These are phyloP conservation scores for Metschnikowia anglica DNA, from an alignment of 805 yeast genomes.

Conservation along the genomic window DNA sequence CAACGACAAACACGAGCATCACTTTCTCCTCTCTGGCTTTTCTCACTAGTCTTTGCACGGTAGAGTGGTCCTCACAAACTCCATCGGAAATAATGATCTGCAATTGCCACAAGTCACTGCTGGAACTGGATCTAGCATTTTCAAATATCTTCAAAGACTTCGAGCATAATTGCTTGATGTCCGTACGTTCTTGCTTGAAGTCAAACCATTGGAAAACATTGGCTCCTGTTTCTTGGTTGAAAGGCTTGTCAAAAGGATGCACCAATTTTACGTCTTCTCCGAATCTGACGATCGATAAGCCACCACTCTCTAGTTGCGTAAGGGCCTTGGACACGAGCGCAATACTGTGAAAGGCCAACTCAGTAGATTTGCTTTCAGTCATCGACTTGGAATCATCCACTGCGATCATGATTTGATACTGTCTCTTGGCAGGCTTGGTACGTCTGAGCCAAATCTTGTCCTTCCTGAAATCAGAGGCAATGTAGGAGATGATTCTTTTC, in stretches of 20 bases:
- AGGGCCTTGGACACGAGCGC: slow-evolving; percentile 92
- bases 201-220: slow-evolving; percentile 83
- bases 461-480: slow-evolving; percentile 95
- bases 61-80: slow-evolving; percentile 91
- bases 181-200: slow-evolving; percentile 85
- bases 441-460: slow-evolving; percentile 98
- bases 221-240: slow-evolving; percentile 81
- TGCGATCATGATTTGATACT: slow-evolving; percentile 95
- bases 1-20: slow-evolving; percentile 91
- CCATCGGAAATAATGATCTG: slow-evolving; percentile 95
- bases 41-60: slow-evolving; percentile 79
- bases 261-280: slow-evolving; percentile 83
- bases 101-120: slow-evolving; percentile 82
- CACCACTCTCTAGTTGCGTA: slow-evolving; percentile 93
- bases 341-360: slow-evolving; percentile 90
- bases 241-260: slow-evolving; percentile 86
- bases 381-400: slow-evolving; percentile 97
- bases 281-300: slow-evolving; percentile 82
- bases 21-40: slow-evolving; percentile 88
- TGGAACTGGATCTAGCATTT: slow-evolving; percentile 48
- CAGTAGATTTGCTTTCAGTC: slow-evolving; percentile 90
- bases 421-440: slow-evolving; percentile 95
- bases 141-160: slow-evolving; percentile 73
- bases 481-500: slow-evolving; percentile 96
- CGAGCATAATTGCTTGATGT: slow-evolving; percentile 70